Evolutionary conservation across 768 basidiomycete species (phyloP).

Genomic region (Phaeotremella skinneri): DNA sequence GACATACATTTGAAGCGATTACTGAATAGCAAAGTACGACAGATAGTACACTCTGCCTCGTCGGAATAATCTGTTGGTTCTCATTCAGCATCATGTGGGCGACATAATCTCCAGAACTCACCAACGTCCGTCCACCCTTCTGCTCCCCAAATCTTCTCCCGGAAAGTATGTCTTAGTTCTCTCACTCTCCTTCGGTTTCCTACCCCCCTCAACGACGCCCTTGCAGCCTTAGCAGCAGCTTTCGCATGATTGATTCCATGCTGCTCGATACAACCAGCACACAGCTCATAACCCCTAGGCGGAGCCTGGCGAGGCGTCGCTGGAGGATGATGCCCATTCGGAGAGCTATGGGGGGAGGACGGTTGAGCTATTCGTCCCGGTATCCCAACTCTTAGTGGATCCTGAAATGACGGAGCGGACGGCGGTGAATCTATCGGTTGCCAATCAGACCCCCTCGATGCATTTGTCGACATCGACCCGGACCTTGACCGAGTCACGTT

Average conservation of each 20-base stretch:
- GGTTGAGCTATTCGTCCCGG: not conserved
- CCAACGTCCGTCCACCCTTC: constrained; percentile 85
- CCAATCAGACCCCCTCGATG: constrained; percentile 6
- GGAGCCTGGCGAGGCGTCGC: not conserved
- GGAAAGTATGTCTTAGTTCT: constrained; percentile 75
- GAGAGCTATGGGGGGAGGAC: constrained; percentile 5
- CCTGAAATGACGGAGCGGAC: constrained; percentile 3
- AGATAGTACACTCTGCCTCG: constrained; percentile 75
- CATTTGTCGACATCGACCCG: constrained; percentile 11
- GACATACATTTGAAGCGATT: constrained; percentile 73
- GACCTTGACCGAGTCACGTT: constrained; percentile 1
- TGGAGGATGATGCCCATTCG: not conserved
- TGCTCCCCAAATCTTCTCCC: constrained; percentile 81
- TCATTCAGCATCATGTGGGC: not conserved
- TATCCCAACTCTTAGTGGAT: not conserved
- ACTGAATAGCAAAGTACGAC: constrained; percentile 61
- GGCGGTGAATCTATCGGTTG: constrained; percentile 3
- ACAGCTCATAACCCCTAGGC: constrained; percentile 73
- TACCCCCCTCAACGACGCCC: not conserved
- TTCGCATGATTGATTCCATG: constrained; percentile 72
- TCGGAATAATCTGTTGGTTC: constrained; percentile 68
- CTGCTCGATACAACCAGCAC: constrained; percentile 71
- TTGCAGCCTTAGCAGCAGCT: constrained; percentile 28
- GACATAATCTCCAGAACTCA: constrained; percentile 53
- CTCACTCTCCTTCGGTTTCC: constrained; percentile 51